A percentile compares a stretch with the other conserved stretches of the same genome.
These are phyloP conservation scores for Saussurea involucrata DNA, from an alignment of 129 eudicot species.

Conservation along the genomic window DNA sequence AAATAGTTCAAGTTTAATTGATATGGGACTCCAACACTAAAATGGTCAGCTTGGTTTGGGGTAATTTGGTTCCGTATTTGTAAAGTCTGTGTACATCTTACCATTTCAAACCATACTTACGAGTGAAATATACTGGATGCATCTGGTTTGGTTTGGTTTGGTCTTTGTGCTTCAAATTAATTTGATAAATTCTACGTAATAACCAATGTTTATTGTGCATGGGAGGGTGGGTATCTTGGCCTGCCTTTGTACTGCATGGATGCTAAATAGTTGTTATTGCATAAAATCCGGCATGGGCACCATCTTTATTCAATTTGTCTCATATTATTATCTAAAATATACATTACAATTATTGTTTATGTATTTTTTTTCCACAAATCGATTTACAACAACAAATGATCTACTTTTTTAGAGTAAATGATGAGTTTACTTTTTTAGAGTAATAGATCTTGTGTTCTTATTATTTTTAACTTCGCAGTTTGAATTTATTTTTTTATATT, in stretches of 20 bases:
- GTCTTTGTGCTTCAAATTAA: not conserved
- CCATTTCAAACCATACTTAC: not conserved
- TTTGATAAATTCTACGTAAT: not conserved
- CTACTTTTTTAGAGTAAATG: not conserved
- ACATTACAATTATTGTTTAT: not conserved
- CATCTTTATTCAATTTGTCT: not conserved
- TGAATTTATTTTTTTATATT: too few relatives aligned
- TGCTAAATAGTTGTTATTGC: not conserved
- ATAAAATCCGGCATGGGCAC: not conserved
- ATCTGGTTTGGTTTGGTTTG: not conserved
- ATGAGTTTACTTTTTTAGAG: too few relatives aligned
- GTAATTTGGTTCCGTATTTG: not conserved
- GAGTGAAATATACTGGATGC: not conserved
- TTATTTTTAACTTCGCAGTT: too few relatives aligned
- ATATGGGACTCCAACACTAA: not conserved
- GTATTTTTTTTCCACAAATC: not conserved
- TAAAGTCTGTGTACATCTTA: not conserved
- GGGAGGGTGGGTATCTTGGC: not conserved
- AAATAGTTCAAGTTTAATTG: not conserved
- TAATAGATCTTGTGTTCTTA: too few relatives aligned
- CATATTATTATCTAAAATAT: not conserved
- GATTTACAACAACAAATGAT: not conserved
- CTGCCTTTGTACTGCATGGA: not conserved
- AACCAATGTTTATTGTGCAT: not conserved
- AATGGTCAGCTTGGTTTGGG: not conserved